Conservation (phyloP, 305 asterid species). For the Euphrasia arctica region DNA sequence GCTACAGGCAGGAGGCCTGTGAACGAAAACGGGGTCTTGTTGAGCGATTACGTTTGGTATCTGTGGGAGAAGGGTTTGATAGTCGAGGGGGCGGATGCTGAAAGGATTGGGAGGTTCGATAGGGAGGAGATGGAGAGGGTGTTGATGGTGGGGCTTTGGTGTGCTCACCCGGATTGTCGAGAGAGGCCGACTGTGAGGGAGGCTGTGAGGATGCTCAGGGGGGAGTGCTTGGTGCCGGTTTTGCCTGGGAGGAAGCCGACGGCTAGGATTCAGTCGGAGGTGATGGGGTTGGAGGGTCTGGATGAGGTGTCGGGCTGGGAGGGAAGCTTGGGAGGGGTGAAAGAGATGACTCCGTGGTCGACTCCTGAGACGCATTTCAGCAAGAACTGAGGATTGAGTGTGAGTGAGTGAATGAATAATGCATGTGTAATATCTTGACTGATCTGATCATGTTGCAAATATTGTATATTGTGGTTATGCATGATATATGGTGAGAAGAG, state of each 20-base stretch:
- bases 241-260: slow-evolving; percentile 57
- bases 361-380: slow-evolving; percentile 71
- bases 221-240: slow-evolving; percentile 45
- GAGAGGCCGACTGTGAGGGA: slow-evolving; percentile 63
- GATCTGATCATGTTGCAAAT: neutral
- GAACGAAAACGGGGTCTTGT: slow-evolving; percentile 39
- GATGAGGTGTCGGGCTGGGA: slow-evolving; percentile 7
- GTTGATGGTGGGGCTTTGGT: slow-evolving; percentile 51
- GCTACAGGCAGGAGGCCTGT: slow-evolving; percentile 64
- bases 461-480: neutral
- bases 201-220: slow-evolving; percentile 56
- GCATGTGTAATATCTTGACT: neutral
- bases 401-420: neutral
- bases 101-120: slow-evolving; percentile 36
- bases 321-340: neutral
- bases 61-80: slow-evolving; percentile 56
- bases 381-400: slow-evolving; percentile 26
- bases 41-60: slow-evolving; percentile 64
- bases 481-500: neutral
- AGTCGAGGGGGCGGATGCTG: slow-evolving; percentile 55
- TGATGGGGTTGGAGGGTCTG: slow-evolving; percentile 38
- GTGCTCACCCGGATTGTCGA: slow-evolving; percentile 53
- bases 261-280: slow-evolving; percentile 51
- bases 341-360: slow-evolving; percentile 47
- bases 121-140: slow-evolving; percentile 49